A percentile compares a stretch with the other conserved stretches of the same genome.
Conservation (phyloP, 306 rosid species). For the Cucurbita pepo region DNA sequence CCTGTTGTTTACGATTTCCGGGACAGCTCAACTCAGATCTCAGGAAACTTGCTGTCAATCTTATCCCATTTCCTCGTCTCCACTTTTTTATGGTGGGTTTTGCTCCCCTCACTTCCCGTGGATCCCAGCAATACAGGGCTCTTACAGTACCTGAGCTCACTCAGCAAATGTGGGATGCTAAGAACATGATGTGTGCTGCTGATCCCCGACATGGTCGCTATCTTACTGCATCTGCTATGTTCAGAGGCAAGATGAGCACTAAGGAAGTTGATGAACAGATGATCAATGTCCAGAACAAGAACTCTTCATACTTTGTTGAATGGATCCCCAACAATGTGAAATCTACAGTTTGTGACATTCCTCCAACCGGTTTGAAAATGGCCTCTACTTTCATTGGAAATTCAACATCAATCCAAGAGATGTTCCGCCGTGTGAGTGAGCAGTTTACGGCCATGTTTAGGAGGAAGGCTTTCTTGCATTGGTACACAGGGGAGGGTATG, state of each 20-base stretch:
- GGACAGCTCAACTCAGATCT: slow-evolving; percentile 39
- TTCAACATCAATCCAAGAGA: slow-evolving; percentile 25
- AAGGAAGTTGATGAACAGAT: slow-evolving; percentile 42
- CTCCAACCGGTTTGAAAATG: slow-evolving; percentile 39
- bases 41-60: slow-evolving; percentile 26
- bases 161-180: slow-evolving; percentile 48
- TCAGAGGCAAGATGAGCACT: slow-evolving; percentile 39
- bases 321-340: slow-evolving; percentile 43
- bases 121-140: slow-evolving; percentile 42
- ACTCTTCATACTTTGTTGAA: slow-evolving; percentile 30
- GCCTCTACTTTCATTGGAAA: slow-evolving; percentile 33
- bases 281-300: slow-evolving; percentile 39
- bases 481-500: slow-evolving; percentile 37
- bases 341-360: slow-evolving; percentile 37
- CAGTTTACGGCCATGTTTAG: slow-evolving; percentile 35
- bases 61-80: slow-evolving; percentile 34
- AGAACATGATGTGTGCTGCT: slow-evolving; percentile 48
- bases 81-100: slow-evolving; percentile 36
- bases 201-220: slow-evolving; percentile 35
- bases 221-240: slow-evolving; percentile 41
- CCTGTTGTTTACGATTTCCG: slow-evolving; percentile 43
- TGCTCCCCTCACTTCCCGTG: slow-evolving; percentile 38
- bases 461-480: slow-evolving; percentile 34
- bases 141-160: slow-evolving; percentile 41
- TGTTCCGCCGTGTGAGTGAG: slow-evolving; percentile 29